A percentile compares a stretch with the other conserved stretches of the same genome.
Evolutionary conservation across 139 green algal genomes (phyloP).

Genomic region (Tetraselmis chui): DNA sequence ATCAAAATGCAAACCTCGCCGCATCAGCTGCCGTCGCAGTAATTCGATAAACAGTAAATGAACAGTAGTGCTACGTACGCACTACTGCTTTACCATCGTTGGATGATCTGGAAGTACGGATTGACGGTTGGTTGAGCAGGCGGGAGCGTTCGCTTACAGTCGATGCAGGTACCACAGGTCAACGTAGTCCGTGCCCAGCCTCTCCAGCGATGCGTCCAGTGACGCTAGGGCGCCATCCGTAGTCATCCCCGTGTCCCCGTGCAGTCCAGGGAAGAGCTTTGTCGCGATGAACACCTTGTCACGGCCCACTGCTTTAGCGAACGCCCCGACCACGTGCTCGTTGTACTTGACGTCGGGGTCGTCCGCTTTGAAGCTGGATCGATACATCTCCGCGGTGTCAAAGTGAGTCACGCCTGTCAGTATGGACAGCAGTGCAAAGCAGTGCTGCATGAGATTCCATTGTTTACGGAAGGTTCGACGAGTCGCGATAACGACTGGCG

Average conservation of each 20-base stretch:
- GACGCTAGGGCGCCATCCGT: not conserved
- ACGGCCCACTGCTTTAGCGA: not conserved
- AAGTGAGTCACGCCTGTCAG: not conserved
- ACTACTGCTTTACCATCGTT: no score
- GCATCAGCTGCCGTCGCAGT: no score
- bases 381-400: not conserved
- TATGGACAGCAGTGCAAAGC: no score
- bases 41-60: no score
- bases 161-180: not conserved
- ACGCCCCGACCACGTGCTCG: not conserved
- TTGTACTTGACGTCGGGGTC: not conserved
- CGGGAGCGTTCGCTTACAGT: not conserved
- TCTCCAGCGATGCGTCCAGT: not conserved
- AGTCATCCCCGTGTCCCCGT: not conserved
- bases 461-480: no score
- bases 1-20: no score
- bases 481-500: no score
- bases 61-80: no score
- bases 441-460: no score
- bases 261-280: not conserved
- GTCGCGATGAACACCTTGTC: not conserved
- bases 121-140: no score
- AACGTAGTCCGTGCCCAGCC: not conserved
- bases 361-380: not conserved
- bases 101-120: no score